Evolutionary conservation across 768 basidiomycete species (phyloP), one percentile per base, ranked within the genome.

Genomic region (Suillus plorans): DNA sequence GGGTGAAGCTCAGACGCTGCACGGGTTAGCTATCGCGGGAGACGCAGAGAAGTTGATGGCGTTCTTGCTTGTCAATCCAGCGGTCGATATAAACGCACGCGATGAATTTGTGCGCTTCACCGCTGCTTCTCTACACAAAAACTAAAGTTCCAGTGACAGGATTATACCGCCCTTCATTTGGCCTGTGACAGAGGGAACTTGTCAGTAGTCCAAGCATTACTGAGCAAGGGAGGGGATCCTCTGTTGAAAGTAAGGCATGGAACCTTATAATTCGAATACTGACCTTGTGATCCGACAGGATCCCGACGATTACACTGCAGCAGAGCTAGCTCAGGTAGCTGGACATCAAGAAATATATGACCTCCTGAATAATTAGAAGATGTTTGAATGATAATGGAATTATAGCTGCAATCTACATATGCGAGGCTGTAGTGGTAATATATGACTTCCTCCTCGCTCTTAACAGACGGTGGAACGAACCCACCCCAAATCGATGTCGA

Each of bases 121-220:
- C 20, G n/a, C 44, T 25, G 28, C 16, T 28, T 66, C 18, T 53
- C 20, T 53, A 20, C 36, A 20, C 36, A n/a, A 34, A 49, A 45
- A 62, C 59, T 61, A 22, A 62, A 52, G 61, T 64, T 41, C 45
- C 37, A 16, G 63, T 60, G 56, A 22, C 70, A 97, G 95, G 95
- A 93, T 42, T 95, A 94, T 73, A 92, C 94, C 0, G 84, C 95
- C 9, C 77, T 97, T 22, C 95, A 97, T 70, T 81, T 96, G 0
- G 95, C 95, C 5, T 86, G 89, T 34, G 95, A 97, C 74, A 81
- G 95, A 71, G 95, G 95, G 1, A 82, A 87, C 69, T 62, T 79
- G 8, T 79, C 80, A 0, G 77, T 85, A 3, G 89, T 91, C 2
- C 76, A 81, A 67, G 63, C 87, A 5, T 76, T 97, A 47, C 72